phyloP scores from a whole-genome alignment of 495 filamentous ascomycete genomes.

The Patellaria atrata region DNA sequence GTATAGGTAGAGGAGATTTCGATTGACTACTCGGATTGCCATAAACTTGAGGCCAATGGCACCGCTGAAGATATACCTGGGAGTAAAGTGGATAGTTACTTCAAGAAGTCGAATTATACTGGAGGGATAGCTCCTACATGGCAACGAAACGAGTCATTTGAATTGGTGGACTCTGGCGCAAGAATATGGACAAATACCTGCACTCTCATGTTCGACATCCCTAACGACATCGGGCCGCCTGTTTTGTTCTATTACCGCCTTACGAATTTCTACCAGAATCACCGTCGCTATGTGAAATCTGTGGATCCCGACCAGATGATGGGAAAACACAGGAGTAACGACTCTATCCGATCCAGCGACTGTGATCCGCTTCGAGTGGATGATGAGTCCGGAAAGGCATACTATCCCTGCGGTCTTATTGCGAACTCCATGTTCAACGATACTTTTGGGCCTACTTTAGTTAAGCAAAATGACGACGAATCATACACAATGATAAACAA shows the following conservation, averaged over 20 bases:
- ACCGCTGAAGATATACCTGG: slow-evolving; percentile 23
- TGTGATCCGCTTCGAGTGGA: slow-evolving; percentile 62
- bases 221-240: slow-evolving; percentile 60
- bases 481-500: slow-evolving; percentile 61
- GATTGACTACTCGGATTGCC: slow-evolving; percentile 80
- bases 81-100: slow-evolving; percentile 45
- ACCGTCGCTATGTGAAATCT: slow-evolving; percentile 87
- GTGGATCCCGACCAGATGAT: slow-evolving; percentile 70
- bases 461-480: slow-evolving; percentile 8
- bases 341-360: slow-evolving; percentile 45
- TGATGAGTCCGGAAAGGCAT: slow-evolving; percentile 42
- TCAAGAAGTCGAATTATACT: slow-evolving; percentile 37
- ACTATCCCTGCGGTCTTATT: slow-evolving; percentile 91
- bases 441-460: slow-evolving; percentile 38
- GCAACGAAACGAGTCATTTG: slow-evolving; percentile 12
- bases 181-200: slow-evolving; percentile 32
- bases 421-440: slow-evolving; percentile 98
- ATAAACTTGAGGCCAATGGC: slow-evolving; percentile 32
- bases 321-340: slow-evolving; percentile 47
- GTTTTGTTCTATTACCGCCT: slow-evolving; percentile 88
- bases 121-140: slow-evolving; percentile 12
- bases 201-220: slow-evolving; percentile 59
- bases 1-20: slow-evolving; percentile 72
- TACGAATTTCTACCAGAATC: slow-evolving; percentile 98
- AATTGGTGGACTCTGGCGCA: slow-evolving; percentile 4